Conservation (phyloP, 768 basidiomycete genomes). For the Pisolithus sp. region DNA sequence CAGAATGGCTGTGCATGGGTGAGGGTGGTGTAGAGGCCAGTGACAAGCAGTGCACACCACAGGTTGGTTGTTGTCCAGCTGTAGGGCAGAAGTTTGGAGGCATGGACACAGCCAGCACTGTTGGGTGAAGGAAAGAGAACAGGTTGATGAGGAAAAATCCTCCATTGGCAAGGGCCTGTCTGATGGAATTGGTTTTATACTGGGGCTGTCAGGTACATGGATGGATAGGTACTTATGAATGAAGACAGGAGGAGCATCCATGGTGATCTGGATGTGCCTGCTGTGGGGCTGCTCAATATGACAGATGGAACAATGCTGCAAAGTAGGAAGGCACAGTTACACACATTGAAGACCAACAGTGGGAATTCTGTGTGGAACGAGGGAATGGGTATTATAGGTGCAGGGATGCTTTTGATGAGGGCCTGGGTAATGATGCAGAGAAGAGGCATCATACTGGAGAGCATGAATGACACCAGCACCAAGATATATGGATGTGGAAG, state of each 20-base stretch:
- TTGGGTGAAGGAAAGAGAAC: slow-evolving; percentile 70
- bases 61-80: slow-evolving; percentile 85
- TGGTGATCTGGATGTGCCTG: slow-evolving; percentile 55
- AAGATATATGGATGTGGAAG: slow-evolving; percentile 54
- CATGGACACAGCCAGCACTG: slow-evolving; percentile 58
- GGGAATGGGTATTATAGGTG: slow-evolving; percentile 36
- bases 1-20: slow-evolving; percentile 87
- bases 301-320: slow-evolving; percentile 72
- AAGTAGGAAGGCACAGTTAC: slow-evolving; percentile 71
- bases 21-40: slow-evolving; percentile 71
- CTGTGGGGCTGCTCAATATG: slow-evolving; percentile 46
- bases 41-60: slow-evolving; percentile 78
- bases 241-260: slow-evolving; percentile 73
- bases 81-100: slow-evolving; percentile 74
- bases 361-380: slow-evolving; percentile 60
- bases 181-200: no score
- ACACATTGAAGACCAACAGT: slow-evolving; percentile 66
- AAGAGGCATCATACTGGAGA: slow-evolving; percentile 58
- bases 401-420: slow-evolving; percentile 54
- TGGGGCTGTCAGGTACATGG: neutral
- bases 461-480: slow-evolving; percentile 70
- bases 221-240: slow-evolving; percentile 43
- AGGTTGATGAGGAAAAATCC: slow-evolving; percentile 78
- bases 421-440: slow-evolving; percentile 60
- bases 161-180: slow-evolving; percentile 63